Base-by-base conservation (phyloP, 768 basidiomycete species). In the Amanita pseudoporphyria region DNA sequence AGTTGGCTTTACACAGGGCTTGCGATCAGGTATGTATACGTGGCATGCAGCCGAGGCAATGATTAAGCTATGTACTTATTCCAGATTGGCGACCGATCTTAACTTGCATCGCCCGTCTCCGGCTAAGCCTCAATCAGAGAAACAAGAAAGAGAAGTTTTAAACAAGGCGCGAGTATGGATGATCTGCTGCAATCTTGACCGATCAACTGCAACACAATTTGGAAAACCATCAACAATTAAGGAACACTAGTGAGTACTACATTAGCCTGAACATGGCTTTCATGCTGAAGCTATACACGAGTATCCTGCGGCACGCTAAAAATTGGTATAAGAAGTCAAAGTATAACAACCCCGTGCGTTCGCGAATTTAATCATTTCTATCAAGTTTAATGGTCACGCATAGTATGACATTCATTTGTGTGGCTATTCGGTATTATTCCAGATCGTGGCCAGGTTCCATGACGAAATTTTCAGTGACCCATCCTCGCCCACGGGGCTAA, bases 121-220 rank as follows among this genome's bases (percentile, higher is more conserved):
- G 7, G 69, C 69, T 4, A 79, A 82, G 56, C 76, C 81, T n/a
- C 72, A 78, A 48, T 81, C 76, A 19, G 87, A 91, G 64, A 79
- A 73, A 32, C 79, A 86, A 54, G 86, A 87, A 54, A 74, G 91
- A 14, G 91, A 94, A 67, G 74, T 87, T 30, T 66, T 92, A 58
- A 94, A 96, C 62, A 80, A 85, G 51, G 81, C 79, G 36, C 70
- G 92, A n/a, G 81, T 84, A 24, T 96, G 91, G 91, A 77, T 94
- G 72, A 85, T 87, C 45, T 93, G 88, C 62, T 92, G 84, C 67
- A 88, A 89, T 60, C 63, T 94, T 51, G 92, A 96, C 62, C 78
- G 87, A 14, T 92, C 89, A 22, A 84, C 85, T 2, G 83, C 88
- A 2, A 91, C 86, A 2, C 85, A 92, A 61, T 88, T 91, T 61